phyloP scores from a whole-genome alignment of 495 filamentous ascomycete genomes.

The Aspergillus panamensis region DNA sequence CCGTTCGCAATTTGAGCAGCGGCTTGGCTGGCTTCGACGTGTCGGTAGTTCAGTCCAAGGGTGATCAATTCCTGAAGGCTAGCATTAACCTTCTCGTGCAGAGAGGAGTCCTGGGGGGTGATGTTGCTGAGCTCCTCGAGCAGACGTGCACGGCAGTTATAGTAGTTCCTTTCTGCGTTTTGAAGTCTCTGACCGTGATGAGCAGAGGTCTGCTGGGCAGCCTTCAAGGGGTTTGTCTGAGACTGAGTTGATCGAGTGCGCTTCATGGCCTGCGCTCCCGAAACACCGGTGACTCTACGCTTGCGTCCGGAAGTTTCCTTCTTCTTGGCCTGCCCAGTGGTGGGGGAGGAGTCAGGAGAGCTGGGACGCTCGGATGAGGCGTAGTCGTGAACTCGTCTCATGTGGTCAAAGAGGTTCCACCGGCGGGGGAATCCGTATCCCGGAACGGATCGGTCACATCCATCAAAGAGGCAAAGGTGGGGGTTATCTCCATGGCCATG shows the following conservation, averaged over 20 bases:
- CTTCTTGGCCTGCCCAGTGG: conserved; percentile 32
- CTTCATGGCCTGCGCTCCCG: conserved; percentile 44
- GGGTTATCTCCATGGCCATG: conserved; percentile 91
- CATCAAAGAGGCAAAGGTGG: conserved; percentile 76
- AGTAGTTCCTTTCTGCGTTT: conserved; percentile 44
- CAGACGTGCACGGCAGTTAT: conserved; percentile 41
- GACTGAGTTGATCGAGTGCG: conserved; percentile 45
- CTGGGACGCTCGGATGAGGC: conserved; percentile 46
- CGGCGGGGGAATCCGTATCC: conserved; percentile 87
- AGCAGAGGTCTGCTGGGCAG: conserved; percentile 30
- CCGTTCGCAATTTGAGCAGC: conserved; percentile 36
- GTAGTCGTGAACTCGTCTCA: conserved; percentile 89
- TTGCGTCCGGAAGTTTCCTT: conserved; percentile 44
- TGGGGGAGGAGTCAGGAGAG: conserved; percentile 43
- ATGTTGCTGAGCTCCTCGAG: conserved; percentile 43
- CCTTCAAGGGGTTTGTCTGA: conserved; percentile 36
- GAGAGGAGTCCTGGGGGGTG: conserved; percentile 40
- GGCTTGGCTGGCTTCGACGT: conserved; percentile 45
- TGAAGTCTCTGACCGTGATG: conserved; percentile 45
- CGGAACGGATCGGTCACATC: conserved; percentile 73
- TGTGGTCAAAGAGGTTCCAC: conserved; percentile 93
- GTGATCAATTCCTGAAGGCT: conserved; percentile 48
- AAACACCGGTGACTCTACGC: conserved; percentile 38
- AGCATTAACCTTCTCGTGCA: conserved; percentile 49
- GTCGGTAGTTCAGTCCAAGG: conserved; percentile 44